phyloP scores from a whole-genome alignment of 2,329 filamentous ascomycete genomes.

The Colletotrichum camelliae region DNA sequence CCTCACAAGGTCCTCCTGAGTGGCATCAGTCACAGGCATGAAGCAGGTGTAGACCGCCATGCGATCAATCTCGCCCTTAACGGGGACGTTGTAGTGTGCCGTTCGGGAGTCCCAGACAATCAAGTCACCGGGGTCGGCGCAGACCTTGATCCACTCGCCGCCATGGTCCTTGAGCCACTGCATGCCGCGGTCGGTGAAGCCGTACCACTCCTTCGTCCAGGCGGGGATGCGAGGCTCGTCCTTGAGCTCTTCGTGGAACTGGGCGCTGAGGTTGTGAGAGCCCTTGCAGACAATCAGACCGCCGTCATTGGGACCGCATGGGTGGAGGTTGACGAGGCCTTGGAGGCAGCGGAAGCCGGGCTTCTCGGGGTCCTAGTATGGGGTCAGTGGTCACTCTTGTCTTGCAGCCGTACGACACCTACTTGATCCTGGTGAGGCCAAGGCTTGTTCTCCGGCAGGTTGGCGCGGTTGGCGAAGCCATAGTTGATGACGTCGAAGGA shows the following conservation, averaged over 20 bases:
- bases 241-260: conserved; percentile 39
- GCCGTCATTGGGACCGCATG: conserved; percentile 38
- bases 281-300: conserved; percentile 38
- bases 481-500: conserved; percentile 55
- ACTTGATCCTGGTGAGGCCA: conserved; percentile 49
- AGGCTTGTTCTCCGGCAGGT: conserved; percentile 41
- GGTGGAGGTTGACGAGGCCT: conserved; percentile 51
- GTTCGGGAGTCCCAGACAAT: conserved; percentile 51
- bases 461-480: conserved; percentile 43
- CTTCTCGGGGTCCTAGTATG: conserved; percentile 41
- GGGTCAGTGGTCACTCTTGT: fast-evolving
- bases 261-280: conserved; percentile 30
- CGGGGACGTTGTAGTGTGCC: conserved; percentile 49
- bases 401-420: fast-evolving
- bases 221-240: conserved; percentile 38
- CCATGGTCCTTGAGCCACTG: conserved; percentile 39
- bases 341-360: conserved; percentile 56
- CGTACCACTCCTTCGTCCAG: conserved; percentile 39
- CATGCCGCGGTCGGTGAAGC: conserved; percentile 39
- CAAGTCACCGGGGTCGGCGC: conserved; percentile 47
- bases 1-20: conserved; percentile 42
- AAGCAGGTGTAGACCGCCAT: conserved; percentile 44
- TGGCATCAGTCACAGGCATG: conserved; percentile 43
- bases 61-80: conserved; percentile 32
- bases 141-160: conserved; percentile 38